A percentile compares a stretch with the other conserved stretches of the same genome.
These are phyloP conservation scores for Backusella australiensis DNA, from an alignment of 192 early-diverging fungal species.

Conservation along the genomic window DNA sequence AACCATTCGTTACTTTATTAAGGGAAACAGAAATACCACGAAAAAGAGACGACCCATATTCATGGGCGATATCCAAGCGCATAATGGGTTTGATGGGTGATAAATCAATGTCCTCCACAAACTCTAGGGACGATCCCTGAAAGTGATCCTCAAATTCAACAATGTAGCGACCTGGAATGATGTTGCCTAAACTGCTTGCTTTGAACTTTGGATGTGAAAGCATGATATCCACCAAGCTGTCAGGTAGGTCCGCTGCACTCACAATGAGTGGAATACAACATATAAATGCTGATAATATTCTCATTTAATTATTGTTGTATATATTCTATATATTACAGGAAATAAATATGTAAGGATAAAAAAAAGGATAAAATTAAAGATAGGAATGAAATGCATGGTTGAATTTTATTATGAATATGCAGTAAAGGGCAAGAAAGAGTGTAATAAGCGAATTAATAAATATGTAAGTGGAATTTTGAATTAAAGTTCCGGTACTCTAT, in stretches of 20 bases:
- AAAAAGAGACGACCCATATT: slow-evolving; percentile 14
- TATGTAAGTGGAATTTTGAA: not conserved
- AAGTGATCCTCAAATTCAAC: slow-evolving; percentile 20
- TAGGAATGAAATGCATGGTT: not conserved
- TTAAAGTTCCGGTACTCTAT: not conserved
- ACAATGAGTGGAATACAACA: not conserved
- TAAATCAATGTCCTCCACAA: slow-evolving; percentile 7
- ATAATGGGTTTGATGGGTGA: not conserved
- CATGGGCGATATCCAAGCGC: slow-evolving; percentile 10
- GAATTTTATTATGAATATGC: slow-evolving; percentile 7
- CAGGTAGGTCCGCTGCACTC: not conserved
- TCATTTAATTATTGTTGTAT: not conserved
- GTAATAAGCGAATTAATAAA: not conserved
- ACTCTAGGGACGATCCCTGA: not conserved
- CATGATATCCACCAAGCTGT: not conserved
- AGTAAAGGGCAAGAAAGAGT: not conserved
- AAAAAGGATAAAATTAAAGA: not conserved
- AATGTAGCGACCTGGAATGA: slow-evolving; percentile 22
- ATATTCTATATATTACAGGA: too few species aligned
- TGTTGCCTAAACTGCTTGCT: not conserved
- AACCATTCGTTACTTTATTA: not conserved
- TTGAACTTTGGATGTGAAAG: slow-evolving; percentile 9
- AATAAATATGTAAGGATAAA: not conserved
- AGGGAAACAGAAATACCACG: slow-evolving; percentile 16
- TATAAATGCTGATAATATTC: not conserved